Percentiles rank a stretch among this genome's conserved stretches.
These are phyloP conservation scores for Phytopythium kandeliae DNA, from an alignment of 352 stramenopile genomes.

Conservation along the genomic window DNA sequence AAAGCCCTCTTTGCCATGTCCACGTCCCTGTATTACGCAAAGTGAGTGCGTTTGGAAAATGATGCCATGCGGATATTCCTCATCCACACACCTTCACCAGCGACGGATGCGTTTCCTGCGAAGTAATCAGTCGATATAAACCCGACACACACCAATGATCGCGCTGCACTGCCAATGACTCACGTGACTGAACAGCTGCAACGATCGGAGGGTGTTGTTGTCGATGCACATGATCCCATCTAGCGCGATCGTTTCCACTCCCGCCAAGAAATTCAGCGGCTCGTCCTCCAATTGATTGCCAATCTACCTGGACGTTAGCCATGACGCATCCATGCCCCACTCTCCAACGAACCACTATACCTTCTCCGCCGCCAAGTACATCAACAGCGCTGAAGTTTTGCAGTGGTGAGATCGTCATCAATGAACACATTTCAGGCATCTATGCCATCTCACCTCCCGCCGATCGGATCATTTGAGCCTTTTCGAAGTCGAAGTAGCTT, in stretches of 20 bases:
- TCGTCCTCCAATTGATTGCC: conserved; percentile 73
- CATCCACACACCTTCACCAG: conserved; percentile 56
- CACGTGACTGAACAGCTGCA: conserved; percentile 85
- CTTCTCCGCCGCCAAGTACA: conserved; percentile 66
- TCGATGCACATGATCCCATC: conserved; percentile 83
- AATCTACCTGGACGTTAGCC: conserved; percentile 31
- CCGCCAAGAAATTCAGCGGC: conserved; percentile 43
- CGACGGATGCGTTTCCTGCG: conserved; percentile 73
- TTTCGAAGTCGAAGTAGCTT: conserved; percentile 82
- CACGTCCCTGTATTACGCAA: conserved; percentile 30
- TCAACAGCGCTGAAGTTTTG: conserved; percentile 39
- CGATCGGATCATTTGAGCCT: conserved; percentile 62
- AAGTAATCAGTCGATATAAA: too few species aligned
- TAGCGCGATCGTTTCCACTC: conserved; percentile 59
- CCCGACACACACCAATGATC: too few species aligned
- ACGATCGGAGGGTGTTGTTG: conserved; percentile 51
- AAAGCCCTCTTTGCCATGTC: conserved; percentile 81
- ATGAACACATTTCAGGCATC: background rate
- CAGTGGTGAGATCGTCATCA: too few species aligned
- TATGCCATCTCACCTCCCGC: conserved; percentile 44
- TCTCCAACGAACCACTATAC: conserved; percentile 5
- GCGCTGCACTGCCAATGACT: background rate
- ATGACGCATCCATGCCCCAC: background rate
- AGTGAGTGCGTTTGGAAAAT: background rate
- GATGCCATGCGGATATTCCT: background rate